Percentiles rank a stretch among this genome's conserved stretches.
These are phyloP conservation scores for Psidium friedrichsthalianum DNA, from an alignment of 345 rosid genomes.

Conservation along the genomic window DNA sequence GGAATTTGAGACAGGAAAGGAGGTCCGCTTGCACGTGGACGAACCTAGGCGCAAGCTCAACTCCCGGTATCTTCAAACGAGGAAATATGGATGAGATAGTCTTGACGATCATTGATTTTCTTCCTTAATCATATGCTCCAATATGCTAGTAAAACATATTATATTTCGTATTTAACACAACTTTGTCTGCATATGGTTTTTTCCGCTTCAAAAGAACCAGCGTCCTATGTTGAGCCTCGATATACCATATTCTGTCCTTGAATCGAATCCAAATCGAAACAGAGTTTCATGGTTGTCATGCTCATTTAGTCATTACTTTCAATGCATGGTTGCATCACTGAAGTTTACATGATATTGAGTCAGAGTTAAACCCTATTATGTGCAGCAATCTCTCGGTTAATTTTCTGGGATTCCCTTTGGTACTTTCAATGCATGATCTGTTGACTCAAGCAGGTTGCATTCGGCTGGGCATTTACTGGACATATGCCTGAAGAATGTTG, in stretches of 20 bases:
- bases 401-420: not conserved
- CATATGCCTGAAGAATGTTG: slow-evolving; percentile 42
- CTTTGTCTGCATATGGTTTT: not conserved
- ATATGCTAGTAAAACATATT: not conserved
- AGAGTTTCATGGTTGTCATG: not conserved
- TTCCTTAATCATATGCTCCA: not conserved
- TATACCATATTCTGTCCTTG: not conserved
- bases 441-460: slow-evolving; percentile 41
- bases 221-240: not conserved
- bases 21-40: slow-evolving; percentile 49
- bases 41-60: slow-evolving; percentile 59
- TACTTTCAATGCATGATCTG: not conserved
- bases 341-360: not conserved
- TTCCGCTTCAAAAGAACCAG: not conserved
- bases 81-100: not conserved
- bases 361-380: not conserved
- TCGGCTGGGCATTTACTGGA: slow-evolving; percentile 89
- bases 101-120: not conserved
- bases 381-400: not conserved
- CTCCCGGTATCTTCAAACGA: slow-evolving; percentile 38
- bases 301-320: not conserved
- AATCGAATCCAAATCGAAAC: not conserved
- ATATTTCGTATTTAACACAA: not conserved
- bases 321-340: not conserved
- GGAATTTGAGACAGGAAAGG: slow-evolving; percentile 26